Evolutionary conservation across 192 early-diverging fungal genomes (phyloP).

Genomic region (Rhizophlyctis rosea): DNA sequence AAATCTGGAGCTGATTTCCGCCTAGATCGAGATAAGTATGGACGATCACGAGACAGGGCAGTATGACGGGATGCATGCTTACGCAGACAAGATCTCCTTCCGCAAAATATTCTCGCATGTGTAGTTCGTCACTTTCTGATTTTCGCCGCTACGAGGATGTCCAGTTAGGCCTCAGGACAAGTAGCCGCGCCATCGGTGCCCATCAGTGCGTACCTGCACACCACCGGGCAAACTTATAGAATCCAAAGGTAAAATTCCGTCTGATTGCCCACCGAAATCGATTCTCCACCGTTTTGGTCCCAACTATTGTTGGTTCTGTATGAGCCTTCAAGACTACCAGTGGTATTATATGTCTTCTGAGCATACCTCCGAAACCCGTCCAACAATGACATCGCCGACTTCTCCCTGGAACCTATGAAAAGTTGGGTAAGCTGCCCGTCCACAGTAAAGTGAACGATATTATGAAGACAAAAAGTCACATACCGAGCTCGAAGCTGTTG

Average conservation of each 20-base stretch:
- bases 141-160: conserved; percentile 66
- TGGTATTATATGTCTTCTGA: background rate
- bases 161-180: background rate
- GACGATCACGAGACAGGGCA: too few species aligned
- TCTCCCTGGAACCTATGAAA: conserved; percentile 71
- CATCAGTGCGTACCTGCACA: conserved; percentile 62
- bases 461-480: background rate
- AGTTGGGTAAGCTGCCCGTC: background rate
- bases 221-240: conserved; percentile 94
- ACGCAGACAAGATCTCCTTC: conserved; percentile 94
- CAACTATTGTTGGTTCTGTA: conserved; percentile 34
- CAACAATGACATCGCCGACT: conserved; percentile 96
- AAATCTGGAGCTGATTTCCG: conserved; percentile 84
- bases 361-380: conserved; percentile 81
- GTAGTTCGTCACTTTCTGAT: conserved; percentile 92
- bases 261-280: conserved; percentile 83
- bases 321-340: background rate
- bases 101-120: conserved; percentile 91
- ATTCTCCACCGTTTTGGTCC: conserved; percentile 92
- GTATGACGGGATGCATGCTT: conserved; percentile 18
- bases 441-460: background rate
- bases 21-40: conserved; percentile 29
- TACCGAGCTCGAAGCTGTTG: conserved; percentile 79
- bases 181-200: background rate
- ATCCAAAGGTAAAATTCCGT: conserved; percentile 82